Percentiles rank a stretch among this genome's conserved stretches.
Evolutionary conservation across 2,329 filamentous ascomycete genomes (phyloP).

Genomic region (Monilinia vaccinii-corymbosi): DNA sequence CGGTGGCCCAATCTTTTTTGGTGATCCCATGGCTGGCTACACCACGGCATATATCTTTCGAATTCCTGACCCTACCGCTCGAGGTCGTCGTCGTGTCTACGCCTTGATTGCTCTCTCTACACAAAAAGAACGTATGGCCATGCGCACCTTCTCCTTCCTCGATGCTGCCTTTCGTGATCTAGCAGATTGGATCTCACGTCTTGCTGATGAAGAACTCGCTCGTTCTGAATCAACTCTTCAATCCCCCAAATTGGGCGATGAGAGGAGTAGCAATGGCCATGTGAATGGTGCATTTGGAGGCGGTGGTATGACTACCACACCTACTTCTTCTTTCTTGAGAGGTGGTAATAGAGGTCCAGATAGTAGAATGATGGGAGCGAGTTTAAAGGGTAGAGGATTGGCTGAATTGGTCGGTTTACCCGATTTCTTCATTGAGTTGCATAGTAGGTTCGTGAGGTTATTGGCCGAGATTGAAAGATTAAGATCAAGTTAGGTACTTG

Average conservation of each 20-base stretch:
- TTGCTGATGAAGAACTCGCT: constrained; percentile 56
- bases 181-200: constrained; percentile 54
- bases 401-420: constrained; percentile 58
- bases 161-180: constrained; percentile 54
- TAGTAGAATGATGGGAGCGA: constrained; percentile 35
- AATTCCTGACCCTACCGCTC: constrained; percentile 57
- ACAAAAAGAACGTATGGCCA: constrained; percentile 53
- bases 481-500: not conserved
- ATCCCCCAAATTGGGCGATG: constrained; percentile 4
- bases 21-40: constrained; percentile 55
- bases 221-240: constrained; percentile 22
- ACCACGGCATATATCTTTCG: constrained; percentile 64
- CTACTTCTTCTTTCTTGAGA: constrained; percentile 23
- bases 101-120: constrained; percentile 58
- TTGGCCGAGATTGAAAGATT: constrained; percentile 43
- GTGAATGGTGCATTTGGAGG: not conserved
- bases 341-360: constrained; percentile 23
- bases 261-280: constrained; percentile 9
- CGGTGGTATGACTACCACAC: constrained; percentile 8
- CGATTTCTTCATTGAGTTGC: constrained; percentile 60
- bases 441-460: constrained; percentile 53
- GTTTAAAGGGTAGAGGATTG: constrained; percentile 50
- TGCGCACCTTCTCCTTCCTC: constrained; percentile 57
- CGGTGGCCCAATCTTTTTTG: constrained; percentile 60
- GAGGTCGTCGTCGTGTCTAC: constrained; percentile 60